Base-by-base conservation (phyloP, 1,284 basidiomycete species). In the Sanghuangporus sanghuang region DNA sequence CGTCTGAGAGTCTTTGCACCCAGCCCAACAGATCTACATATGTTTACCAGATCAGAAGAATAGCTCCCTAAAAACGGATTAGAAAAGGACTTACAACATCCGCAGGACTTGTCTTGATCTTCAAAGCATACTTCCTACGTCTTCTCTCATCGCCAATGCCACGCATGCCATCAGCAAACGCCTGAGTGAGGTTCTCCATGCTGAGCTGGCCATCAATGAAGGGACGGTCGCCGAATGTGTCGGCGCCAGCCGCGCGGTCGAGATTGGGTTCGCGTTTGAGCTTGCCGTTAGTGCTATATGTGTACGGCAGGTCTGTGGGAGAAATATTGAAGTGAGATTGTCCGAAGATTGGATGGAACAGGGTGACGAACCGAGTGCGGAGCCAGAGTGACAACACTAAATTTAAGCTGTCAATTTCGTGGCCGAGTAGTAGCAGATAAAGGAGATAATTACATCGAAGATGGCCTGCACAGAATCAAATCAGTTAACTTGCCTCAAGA, bases 1-100 rank as follows among this genome's bases (percentile, higher is more conserved):
- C 9, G 95, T 98, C 76, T 97, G 95, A 12, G 86, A 85, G 72
- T 98, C 95, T 71, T 94, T 95, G 76, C 95, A 97, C 3, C 95
- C 96, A 70, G 89, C 90, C 85, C 88, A 95, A 16, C 85, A 86
- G 39, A 92, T 89, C 81, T 83, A 59, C 52, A 44, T n/a, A 32
- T 57, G n/a, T 16, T 39, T 8, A 36, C 0, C 18, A 11, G 44
- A n/a, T 23, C 6, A 42, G 23, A 46, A n/a, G n/a, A 39, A 18
- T n/a, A 14, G 7, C 35, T 18, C 21, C 44, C 18, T n/a, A 3
- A 27, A 14, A 32, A 81, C 84, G 6, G 80, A 80, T 67, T 74
- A 73, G 27, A 80, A 80, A 39, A 61, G 32, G 6, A 77, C 80
- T 66, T 69, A 82, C 81, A n/a, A 79, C 82, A 70, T 90, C 88